phyloP scores from a whole-genome alignment of 139 green algal genomes.

The Micromonas pusilla region DNA sequence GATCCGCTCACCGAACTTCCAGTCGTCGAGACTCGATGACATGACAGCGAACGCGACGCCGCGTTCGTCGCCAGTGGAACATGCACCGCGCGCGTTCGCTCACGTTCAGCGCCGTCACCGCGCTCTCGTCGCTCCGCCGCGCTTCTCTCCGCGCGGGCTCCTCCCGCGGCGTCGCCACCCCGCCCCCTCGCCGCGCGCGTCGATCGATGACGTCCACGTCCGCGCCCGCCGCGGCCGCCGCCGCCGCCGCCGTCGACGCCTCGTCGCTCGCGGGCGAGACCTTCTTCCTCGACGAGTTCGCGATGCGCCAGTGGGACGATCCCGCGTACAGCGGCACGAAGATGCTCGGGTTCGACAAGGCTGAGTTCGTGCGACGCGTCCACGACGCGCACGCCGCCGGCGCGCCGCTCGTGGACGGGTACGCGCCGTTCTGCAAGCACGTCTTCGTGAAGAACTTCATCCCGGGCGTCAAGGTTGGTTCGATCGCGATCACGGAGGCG shows the following conservation, averaged over 20 bases:
- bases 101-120: no score
- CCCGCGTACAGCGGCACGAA: conserved; percentile 55
- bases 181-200: no score
- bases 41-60: no score
- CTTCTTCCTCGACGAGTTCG: conserved; percentile 83
- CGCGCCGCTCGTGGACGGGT: conserved; percentile 64
- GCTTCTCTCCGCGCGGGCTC: no score
- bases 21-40: no score
- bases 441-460: conserved; percentile 85
- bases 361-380: conserved; percentile 57
- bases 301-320: conserved; percentile 74
- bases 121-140: no score
- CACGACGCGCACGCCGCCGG: conserved; percentile 44
- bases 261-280: conserved; percentile 23
- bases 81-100: no score
- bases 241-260: neutral
- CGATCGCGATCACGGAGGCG: conserved; percentile 61
- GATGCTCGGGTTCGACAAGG: conserved; percentile 47
- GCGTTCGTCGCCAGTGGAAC: no score
- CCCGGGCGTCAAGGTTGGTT: conserved; percentile 46
- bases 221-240: no score
- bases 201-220: no score
- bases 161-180: no score
- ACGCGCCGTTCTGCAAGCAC: conserved; percentile 94
- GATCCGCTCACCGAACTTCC: no score